Base-by-base conservation (phyloP, 2,329 filamentous ascomycete species). In the Metarhizium robertsii region DNA sequence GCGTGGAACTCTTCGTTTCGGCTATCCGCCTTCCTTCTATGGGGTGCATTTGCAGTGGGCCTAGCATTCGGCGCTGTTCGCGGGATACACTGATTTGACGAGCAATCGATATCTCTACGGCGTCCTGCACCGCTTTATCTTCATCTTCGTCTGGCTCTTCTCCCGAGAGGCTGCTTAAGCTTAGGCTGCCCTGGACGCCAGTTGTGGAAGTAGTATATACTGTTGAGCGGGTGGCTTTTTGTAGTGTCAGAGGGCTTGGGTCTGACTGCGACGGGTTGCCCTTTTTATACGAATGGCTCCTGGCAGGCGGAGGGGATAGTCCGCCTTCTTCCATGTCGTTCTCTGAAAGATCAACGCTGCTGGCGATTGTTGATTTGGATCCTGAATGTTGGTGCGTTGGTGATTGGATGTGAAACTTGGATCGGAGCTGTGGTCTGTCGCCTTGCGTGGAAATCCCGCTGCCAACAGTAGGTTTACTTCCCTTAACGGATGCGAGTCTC, bases 91-190 rank as follows among this genome's bases (percentile, higher is more conserved):
- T 85, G 60, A 88, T 86, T 65, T 87, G 84, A 1, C 85, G 75
- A 0, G 84, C 84, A 61, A 88, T 87, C 2, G 83, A 86, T 49
- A 85, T 75, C 66, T 86, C 80, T 4, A 85, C 83, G 2, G 83
- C 80, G 47, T 76, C 76, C 59, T 78, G 76, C 14, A 80, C 67
- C 6, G 71, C 73, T 25, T 63, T 61, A 18, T 60, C 55, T 13
- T 53, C 61, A 2, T 61, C 60, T 7, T 62, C 58, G 20, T 64
- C 57, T 7, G 54, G 16, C 50, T 52, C 47, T 8, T 50, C 48
- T 47, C 47, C 54, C 29, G 46, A 53, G 48, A 49, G 16, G 25
- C 34, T 43, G 50, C 34, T 53, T 30, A 34, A 5, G 16, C 48
- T 54, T 30, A 14, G 29, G 14, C 13, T 53, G 18, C 45, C 29